A percentile compares a stretch with the other conserved stretches of the same genome.
Conservation (phyloP, 352 stramenopile genomes). For the Phytophthora pisi region DNA sequence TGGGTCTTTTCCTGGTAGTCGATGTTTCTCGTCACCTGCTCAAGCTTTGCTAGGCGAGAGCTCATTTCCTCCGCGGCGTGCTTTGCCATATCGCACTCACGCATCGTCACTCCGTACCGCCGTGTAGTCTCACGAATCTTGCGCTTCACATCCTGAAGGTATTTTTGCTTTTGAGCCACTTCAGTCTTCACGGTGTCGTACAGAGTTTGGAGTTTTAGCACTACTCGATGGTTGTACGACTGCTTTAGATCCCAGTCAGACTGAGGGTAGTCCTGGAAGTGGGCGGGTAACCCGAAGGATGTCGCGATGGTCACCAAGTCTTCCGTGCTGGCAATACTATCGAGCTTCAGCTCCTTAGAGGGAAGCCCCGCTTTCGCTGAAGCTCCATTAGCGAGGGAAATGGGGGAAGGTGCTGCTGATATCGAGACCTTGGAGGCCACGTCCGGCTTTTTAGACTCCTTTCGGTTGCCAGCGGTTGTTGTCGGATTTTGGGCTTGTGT, state of each 20-base stretch:
- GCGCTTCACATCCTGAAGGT: slow-evolving; percentile 59
- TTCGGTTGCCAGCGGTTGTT: slow-evolving; percentile 1
- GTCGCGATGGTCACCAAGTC: slow-evolving; percentile 39
- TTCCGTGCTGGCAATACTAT: slow-evolving; percentile 28
- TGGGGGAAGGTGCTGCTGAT: neutral
- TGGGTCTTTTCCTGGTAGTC: slow-evolving; percentile 78
- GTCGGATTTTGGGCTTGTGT: slow-evolving; percentile 1
- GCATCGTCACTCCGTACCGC: slow-evolving; percentile 70
- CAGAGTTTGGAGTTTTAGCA: slow-evolving; percentile 78
- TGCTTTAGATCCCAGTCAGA: slow-evolving; percentile 78
- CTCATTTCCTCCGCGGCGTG: slow-evolving; percentile 79
- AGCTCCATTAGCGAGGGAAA: neutral
- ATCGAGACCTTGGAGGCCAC: neutral
- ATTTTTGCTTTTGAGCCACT: slow-evolving; percentile 62
- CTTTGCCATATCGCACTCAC: slow-evolving; percentile 81
- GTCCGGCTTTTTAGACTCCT: slow-evolving; percentile 5
- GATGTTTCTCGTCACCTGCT: slow-evolving; percentile 63
- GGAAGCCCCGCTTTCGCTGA: slow-evolving; percentile 8
- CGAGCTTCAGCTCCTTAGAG: slow-evolving; percentile 32
- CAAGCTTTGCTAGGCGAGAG: slow-evolving; percentile 67
- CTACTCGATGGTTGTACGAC: slow-evolving; percentile 79
- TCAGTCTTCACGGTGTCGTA: slow-evolving; percentile 73
- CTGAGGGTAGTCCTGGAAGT: slow-evolving; percentile 83
- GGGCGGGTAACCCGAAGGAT: slow-evolving; percentile 66
- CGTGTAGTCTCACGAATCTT: slow-evolving; percentile 69